Percentiles rank a stretch among this genome's conserved stretches.
Evolutionary conservation across 345 rosid genomes (phyloP).

Genomic region (Arabis hirsuta): DNA sequence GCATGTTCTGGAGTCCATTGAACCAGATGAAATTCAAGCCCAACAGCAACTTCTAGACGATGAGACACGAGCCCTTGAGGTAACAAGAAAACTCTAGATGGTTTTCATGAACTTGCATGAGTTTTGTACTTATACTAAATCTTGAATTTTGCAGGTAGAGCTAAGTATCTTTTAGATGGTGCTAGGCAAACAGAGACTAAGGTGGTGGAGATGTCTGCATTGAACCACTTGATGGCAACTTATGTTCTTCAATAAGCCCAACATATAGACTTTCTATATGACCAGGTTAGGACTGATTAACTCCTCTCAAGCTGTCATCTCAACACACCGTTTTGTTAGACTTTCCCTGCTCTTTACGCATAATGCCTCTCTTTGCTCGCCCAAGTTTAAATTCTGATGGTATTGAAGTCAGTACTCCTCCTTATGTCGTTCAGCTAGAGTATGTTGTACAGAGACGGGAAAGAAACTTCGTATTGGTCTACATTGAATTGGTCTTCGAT

Average conservation of each 20-base stretch:
- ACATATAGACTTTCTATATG: slow-evolving; percentile 84
- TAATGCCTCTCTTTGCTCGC: slow-evolving; percentile 21
- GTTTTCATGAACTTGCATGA: slow-evolving; percentile 13
- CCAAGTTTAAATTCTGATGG: not conserved
- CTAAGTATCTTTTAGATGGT: slow-evolving; percentile 80
- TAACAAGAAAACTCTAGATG: slow-evolving; percentile 41
- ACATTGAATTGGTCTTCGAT: slow-evolving; percentile 3
- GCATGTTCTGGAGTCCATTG: slow-evolving; percentile 47
- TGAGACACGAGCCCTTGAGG: slow-evolving; percentile 95
- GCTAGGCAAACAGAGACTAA: slow-evolving; percentile 90
- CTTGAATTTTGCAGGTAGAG: slow-evolving; percentile 61
- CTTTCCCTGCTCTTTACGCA: slow-evolving; percentile 1
- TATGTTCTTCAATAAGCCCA: slow-evolving; percentile 95
- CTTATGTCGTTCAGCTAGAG: not conserved
- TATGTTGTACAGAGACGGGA: not conserved
- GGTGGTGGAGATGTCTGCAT: slow-evolving; percentile 99
- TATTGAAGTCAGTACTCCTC: not conserved
- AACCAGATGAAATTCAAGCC: slow-evolving; percentile 54
- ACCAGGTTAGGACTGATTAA: slow-evolving; percentile 60
- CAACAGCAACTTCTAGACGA: slow-evolving; percentile 80
- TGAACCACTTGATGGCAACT: slow-evolving; percentile 93
- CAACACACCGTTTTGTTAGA: slow-evolving; percentile 2
- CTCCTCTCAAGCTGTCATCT: slow-evolving; percentile 22
- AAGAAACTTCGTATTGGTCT: not conserved
- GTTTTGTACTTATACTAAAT: slow-evolving; percentile 12